These are phyloP conservation scores for Tillandsia leiboldiana DNA, from an alignment of 176 grass and related monocot species.

Conservation along the genomic window DNA sequence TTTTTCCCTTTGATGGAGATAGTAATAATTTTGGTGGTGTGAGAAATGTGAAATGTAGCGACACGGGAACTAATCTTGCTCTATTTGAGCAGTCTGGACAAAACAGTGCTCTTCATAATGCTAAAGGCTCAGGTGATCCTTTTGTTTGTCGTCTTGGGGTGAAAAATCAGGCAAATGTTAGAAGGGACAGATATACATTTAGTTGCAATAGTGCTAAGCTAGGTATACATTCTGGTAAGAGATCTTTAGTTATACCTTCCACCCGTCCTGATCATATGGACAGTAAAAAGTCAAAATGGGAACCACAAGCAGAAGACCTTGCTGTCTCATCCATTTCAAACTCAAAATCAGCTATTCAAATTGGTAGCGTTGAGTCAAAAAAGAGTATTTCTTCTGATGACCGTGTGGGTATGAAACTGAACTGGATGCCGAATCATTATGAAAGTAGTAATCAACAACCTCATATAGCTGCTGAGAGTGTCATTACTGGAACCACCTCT, in stretches of 20 bases:
- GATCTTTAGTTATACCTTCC: constrained; percentile 21
- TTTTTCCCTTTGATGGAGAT: constrained; percentile 82
- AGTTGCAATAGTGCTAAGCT: constrained; percentile 27
- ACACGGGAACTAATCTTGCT: constrained; percentile 40
- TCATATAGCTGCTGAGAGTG: constrained; percentile 22
- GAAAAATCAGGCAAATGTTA: constrained; percentile 19
- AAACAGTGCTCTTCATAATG: constrained; percentile 40
- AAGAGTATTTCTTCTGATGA: not conserved
- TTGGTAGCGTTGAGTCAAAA: constrained; percentile 20
- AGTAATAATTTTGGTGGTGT: constrained; percentile 47
- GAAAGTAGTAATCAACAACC: constrained; percentile 22
- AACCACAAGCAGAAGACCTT: constrained; percentile 21
- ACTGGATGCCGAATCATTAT: constrained; percentile 21
- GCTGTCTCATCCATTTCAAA: constrained; percentile 27
- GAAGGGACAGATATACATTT: constrained; percentile 18
- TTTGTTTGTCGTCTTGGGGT: constrained; percentile 45
- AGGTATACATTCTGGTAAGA: constrained; percentile 7
- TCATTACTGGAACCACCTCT: constrained; percentile 15
- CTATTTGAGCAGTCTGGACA: constrained; percentile 29
- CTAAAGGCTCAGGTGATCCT: constrained; percentile 70
- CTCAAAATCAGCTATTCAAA: constrained; percentile 33
- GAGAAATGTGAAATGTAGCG: constrained; percentile 37
- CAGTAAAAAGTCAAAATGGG: not conserved
- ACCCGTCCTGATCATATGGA: constrained; percentile 23
- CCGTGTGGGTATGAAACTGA: not conserved